A percentile compares a stretch with the other conserved stretches of the same genome.
These are phyloP conservation scores for Lachnellula cervina DNA, from an alignment of 2,329 filamentous ascomycete species.

Conservation along the genomic window DNA sequence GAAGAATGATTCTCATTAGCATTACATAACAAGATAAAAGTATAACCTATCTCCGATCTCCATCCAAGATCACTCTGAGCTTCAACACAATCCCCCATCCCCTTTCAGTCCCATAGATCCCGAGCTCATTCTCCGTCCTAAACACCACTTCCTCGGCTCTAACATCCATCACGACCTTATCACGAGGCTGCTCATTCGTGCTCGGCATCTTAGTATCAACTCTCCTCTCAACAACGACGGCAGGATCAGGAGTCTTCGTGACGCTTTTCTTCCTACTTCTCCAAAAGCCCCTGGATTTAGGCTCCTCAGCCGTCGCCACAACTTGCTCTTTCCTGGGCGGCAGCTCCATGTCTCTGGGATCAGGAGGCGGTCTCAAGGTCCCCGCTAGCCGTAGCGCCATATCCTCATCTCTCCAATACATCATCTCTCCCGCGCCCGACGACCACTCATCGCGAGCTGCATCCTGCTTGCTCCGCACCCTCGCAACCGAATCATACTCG, in stretches of 20 bases:
- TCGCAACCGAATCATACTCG: constrained; percentile 18
- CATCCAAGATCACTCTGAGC: constrained; percentile 13
- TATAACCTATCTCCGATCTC: background rate
- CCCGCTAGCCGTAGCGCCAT: constrained; percentile 23
- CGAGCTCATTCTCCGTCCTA: constrained; percentile 66
- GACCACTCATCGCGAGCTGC: constrained; percentile 3
- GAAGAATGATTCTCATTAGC: background rate
- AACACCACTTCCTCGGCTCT: constrained; percentile 45
- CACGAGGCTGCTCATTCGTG: constrained; percentile 3
- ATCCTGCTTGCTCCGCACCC: constrained; percentile 19
- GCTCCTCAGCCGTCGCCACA: background rate
- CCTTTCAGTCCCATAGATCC: constrained; percentile 42
- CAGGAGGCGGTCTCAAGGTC: constrained; percentile 17
- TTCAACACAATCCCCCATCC: constrained; percentile 27
- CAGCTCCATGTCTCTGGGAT: constrained; percentile 11
- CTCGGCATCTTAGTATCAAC: background rate
- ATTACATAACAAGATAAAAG: background rate
- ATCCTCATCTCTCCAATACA: constrained; percentile 25
- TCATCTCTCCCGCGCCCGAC: constrained; percentile 4
- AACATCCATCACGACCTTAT: constrained; percentile 23
- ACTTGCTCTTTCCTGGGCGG: constrained; percentile 9
- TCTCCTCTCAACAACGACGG: constrained; percentile 1
- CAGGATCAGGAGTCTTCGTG: background rate
- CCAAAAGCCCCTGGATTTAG: constrained; percentile 13
- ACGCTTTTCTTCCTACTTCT: constrained; percentile 17